Conservation (phyloP, 768 basidiomycete species). For the Candolleomyces aberdarensis region DNA sequence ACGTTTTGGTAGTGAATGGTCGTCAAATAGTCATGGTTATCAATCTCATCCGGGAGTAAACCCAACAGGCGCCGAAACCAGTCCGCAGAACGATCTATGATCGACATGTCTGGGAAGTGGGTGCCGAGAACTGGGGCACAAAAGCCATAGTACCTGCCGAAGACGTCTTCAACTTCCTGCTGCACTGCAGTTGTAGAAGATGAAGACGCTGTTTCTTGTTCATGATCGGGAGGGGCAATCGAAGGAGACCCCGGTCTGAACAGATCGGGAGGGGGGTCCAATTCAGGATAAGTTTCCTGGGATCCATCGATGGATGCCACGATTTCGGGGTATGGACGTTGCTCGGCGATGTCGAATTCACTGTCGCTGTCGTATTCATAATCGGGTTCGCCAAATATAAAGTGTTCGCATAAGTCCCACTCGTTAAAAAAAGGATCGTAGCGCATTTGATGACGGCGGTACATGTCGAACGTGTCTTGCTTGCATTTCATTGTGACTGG, state of each 20-base stretch:
- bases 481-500: background rate
- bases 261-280: background rate
- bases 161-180: background rate
- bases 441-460: background rate
- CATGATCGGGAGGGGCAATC: no score
- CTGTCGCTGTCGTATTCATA: background rate
- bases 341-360: background rate
- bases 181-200: background rate
- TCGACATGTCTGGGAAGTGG: background rate
- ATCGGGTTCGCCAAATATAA: background rate
- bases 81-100: no score
- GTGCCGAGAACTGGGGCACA: background rate
- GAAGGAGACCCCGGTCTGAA: no score
- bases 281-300: no score
- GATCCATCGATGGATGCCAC: no score
- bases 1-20: background rate
- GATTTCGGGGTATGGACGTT: no score
- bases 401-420: background rate
- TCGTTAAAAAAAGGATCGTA: conserved; percentile 1
- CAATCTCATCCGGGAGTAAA: no score
- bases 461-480: background rate
- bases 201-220: no score
- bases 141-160: background rate
- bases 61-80: background rate
- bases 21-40: background rate